phyloP scores from a whole-genome alignment of 768 basidiomycete species.

The Leccinum subgranulosum region DNA sequence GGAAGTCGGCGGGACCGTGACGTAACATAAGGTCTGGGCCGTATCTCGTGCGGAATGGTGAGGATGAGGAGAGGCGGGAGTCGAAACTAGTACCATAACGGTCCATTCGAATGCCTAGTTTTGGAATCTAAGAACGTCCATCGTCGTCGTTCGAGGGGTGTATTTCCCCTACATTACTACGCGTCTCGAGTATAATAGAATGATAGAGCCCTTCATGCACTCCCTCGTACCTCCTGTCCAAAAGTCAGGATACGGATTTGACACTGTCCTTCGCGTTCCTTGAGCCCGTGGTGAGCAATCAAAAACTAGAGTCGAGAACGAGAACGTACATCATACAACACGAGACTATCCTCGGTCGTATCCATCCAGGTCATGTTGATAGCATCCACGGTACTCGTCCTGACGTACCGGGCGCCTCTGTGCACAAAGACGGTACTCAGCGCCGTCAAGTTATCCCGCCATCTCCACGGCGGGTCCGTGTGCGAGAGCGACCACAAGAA shows the following conservation, averaged over 20 bases:
- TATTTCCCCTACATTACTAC: constrained; percentile 1
- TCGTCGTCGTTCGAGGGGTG: neutral
- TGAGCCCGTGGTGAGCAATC: constrained; percentile 1
- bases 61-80: constrained; percentile 68
- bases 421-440: constrained; percentile 30
- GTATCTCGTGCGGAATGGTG: constrained; percentile 45
- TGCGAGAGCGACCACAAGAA: constrained; percentile 28
- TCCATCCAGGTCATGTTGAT: constrained; percentile 48
- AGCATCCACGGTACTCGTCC: constrained; percentile 42
- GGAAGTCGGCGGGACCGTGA: constrained; percentile 41
- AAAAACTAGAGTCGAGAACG: neutral
- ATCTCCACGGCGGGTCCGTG: constrained; percentile 30
- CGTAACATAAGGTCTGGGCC: constrained; percentile 45
- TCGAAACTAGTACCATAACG: constrained; percentile 13
- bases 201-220: constrained; percentile 7
- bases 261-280: constrained; percentile 35
- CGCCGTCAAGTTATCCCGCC: constrained; percentile 24
- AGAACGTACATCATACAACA: constrained; percentile 50
- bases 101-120: neutral
- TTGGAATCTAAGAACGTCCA: neutral
- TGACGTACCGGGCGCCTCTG: constrained; percentile 25
- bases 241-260: constrained; percentile 32
- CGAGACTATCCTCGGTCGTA: constrained; percentile 59
- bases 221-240: constrained; percentile 20
- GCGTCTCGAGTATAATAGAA: neutral